Base-by-base conservation (phyloP, 1,284 basidiomycete genomes). In the Leucoagaricus sp. region DNA sequence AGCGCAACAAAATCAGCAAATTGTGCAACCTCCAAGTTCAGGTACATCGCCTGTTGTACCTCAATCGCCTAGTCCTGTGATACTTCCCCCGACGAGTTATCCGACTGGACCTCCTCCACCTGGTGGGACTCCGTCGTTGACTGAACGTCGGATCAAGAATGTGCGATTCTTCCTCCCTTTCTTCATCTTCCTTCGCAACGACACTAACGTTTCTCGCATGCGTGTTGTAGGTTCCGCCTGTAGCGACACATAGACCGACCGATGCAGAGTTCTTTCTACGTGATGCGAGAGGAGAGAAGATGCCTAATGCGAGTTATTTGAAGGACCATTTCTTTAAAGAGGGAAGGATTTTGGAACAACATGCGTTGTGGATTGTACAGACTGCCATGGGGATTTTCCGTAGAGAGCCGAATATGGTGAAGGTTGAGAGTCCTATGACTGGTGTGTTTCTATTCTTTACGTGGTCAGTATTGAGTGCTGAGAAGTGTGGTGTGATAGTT, bases 261-360 rank as follows among this genome's bases (percentile, higher is more conserved):
- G 88, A 92, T 67, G 84, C 84, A 49, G 85, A 94, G 65, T 90
- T 94, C 74, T 91, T 81, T 70, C 53, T 68, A 9, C 49, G 61
- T 13, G 72, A 74, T 49, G 71, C 69, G 2, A 56, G 63, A 47
- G 74, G 74, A 25, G 68, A 71, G 44, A 62, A 65, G 44, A 75
- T 72, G 61, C 92, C 94, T 19, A 93, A 96, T 71, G 84, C 91
- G 62, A 84, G 88, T 7, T 95, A 94, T 71, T 78, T 99, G 58
- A 95, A 92, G 73, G 85, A 92, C 53, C 96, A 99, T 74, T 97
- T 99, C 73, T 89, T 95, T 70, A 83, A 84, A 41, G 96, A 98
- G 70, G 96, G 96, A 1, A 77, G 91, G 15, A 69, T 98, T 64
- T 91, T 88, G 2, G 93, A 96, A 67, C 80, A 85, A 26, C 95